These are phyloP conservation scores for Angophora floribunda DNA, from an alignment of 345 rosid species.

Conservation along the genomic window DNA sequence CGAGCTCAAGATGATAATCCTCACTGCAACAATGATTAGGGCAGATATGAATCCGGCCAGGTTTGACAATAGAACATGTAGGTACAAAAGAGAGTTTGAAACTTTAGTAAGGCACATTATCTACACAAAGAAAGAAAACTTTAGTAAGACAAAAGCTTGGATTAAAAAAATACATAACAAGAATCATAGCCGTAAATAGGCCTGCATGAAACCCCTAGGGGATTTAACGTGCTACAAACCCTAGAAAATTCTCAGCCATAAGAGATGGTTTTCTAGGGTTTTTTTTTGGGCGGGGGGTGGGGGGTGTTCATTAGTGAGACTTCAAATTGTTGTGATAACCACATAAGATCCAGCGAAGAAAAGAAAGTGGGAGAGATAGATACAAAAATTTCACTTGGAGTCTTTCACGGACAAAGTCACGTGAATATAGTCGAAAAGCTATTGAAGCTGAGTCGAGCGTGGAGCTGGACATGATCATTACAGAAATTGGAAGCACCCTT, in stretches of 20 bases:
- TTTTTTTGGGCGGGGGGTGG: not conserved
- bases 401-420: slow-evolving; percentile 10
- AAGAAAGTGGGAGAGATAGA: not conserved
- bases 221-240: not conserved
- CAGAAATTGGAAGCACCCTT: not conserved
- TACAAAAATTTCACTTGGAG: slow-evolving; percentile 13
- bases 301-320: not conserved
- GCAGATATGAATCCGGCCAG: not conserved
- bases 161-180: not conserved
- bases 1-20: not conserved
- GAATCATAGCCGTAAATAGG: not conserved
- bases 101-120: not conserved
- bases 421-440: not conserved
- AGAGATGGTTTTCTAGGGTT: not conserved
- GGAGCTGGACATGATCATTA: not conserved
- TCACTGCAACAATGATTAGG: not conserved
- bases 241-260: slow-evolving; percentile 9
- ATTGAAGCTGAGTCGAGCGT: not conserved
- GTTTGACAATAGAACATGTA: not conserved
- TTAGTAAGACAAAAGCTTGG: not conserved
- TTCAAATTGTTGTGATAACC: not conserved
- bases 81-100: not conserved
- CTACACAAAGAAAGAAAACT: not conserved
- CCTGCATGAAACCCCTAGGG: not conserved
- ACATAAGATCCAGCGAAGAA: not conserved